These are phyloP conservation scores for Amaranthus cruentus DNA, from an alignment of 148 eudicot genomes.

Conservation along the genomic window DNA sequence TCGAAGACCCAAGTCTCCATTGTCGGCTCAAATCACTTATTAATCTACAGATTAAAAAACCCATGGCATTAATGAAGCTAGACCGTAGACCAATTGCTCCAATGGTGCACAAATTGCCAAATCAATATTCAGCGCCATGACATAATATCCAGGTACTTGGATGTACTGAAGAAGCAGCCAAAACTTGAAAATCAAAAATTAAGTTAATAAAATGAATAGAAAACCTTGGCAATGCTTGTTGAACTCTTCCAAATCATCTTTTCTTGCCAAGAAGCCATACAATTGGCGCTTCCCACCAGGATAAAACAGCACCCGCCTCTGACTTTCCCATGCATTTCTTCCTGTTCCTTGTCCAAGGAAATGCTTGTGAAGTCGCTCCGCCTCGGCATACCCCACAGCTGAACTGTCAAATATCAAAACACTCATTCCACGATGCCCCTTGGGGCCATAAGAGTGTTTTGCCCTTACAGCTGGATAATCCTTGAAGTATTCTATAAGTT, in stretches of 20 bases:
- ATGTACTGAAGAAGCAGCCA: neutral
- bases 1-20: neutral
- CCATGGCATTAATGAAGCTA: neutral
- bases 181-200: neutral
- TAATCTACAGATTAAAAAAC: neutral
- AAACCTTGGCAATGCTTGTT: constrained; percentile 63
- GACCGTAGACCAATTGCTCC: too few relatives aligned
- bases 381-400: constrained; percentile 59
- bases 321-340: constrained; percentile 51
- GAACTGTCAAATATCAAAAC: constrained; percentile 61
- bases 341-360: constrained; percentile 48
- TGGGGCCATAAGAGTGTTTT: constrained; percentile 76
- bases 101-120: neutral
- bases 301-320: constrained; percentile 27
- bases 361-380: constrained; percentile 58
- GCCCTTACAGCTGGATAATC: constrained; percentile 46
- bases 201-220: neutral
- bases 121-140: neutral
- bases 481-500: constrained; percentile 59
- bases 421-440: constrained; percentile 75
- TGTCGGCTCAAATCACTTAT: neutral
- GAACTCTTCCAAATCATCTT: constrained; percentile 51
- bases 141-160: neutral
- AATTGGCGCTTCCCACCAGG: constrained; percentile 68
- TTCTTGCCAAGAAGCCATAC: constrained; percentile 66